Conservation (phyloP, 2,329 filamentous ascomycete species). For the Helicocarpus griseus region DNA sequence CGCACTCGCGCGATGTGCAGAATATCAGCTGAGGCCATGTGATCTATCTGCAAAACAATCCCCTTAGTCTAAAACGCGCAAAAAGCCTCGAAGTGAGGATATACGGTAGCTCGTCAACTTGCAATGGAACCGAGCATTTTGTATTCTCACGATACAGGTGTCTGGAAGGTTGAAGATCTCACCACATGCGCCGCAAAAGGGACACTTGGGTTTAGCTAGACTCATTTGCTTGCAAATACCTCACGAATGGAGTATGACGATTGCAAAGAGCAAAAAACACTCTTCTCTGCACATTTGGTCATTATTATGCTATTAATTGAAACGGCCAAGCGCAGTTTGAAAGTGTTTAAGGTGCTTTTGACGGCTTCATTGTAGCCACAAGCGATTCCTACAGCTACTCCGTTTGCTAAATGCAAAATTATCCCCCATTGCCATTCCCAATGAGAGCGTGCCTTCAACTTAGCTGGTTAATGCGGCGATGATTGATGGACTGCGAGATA, state of each 20-base stretch:
- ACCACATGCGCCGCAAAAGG: slow-evolving; percentile 61
- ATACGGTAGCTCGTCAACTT: slow-evolving; percentile 66
- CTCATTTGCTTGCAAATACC: slow-evolving; percentile 52
- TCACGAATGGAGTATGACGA: slow-evolving; percentile 59
- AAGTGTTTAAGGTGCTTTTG: slow-evolving; percentile 55
- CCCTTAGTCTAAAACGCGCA: slow-evolving; percentile 49
- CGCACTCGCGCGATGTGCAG: slow-evolving; percentile 40
- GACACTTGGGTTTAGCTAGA: slow-evolving; percentile 51
- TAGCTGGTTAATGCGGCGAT: slow-evolving; percentile 11
- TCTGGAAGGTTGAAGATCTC: slow-evolving; percentile 60
- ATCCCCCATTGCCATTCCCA: not conserved
- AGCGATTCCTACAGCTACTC: not conserved
- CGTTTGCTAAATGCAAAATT: not conserved
- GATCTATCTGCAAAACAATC: slow-evolving; percentile 60
- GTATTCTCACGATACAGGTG: slow-evolving; percentile 55
- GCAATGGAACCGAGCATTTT: slow-evolving; percentile 67
- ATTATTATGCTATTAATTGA: slow-evolving; percentile 65
- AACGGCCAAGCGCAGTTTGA: slow-evolving; percentile 58
- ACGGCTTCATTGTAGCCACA: slow-evolving; percentile 40
- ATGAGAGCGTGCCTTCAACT: not conserved
- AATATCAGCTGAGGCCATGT: slow-evolving; percentile 54
- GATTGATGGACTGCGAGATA: slow-evolving; percentile 10
- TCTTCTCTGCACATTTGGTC: slow-evolving; percentile 69
- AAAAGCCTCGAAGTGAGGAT: slow-evolving; percentile 52
- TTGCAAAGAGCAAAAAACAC: slow-evolving; percentile 48